Evolutionary conservation across 2,329 filamentous ascomycete species (phyloP).

Genomic region (Ceratocystis cubensis): DNA sequence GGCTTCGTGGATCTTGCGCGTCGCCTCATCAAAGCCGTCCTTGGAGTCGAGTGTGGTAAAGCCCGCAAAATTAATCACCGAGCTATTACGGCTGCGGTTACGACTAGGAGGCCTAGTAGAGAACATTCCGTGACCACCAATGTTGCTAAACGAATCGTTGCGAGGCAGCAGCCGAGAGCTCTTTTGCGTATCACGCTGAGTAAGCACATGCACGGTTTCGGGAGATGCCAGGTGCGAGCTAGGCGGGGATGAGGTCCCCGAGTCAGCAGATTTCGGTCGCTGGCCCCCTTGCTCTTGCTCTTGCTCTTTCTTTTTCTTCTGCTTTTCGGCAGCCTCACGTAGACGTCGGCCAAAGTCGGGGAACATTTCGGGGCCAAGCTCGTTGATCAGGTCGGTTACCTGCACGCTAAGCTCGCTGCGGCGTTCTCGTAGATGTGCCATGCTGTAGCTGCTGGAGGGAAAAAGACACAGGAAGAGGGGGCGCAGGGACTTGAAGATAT

Average conservation of each 20-base stretch:
- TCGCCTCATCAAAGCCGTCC: constrained; percentile 69
- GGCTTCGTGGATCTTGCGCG: constrained; percentile 67
- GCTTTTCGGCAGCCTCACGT: constrained; percentile 43
- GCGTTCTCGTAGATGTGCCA: constrained; percentile 61
- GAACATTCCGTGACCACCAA: constrained; percentile 79
- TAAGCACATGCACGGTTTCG: constrained; percentile 32
- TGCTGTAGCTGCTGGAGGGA: constrained; percentile 70
- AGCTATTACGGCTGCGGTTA: constrained; percentile 43
- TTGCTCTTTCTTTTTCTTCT: constrained; percentile 13
- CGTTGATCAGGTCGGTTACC: constrained; percentile 88
- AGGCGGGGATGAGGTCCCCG: constrained; percentile 21
- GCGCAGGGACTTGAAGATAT: constrained; percentile 87
- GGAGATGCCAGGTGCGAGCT: constrained; percentile 31
- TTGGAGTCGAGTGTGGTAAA: constrained; percentile 57
- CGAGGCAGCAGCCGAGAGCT: constrained; percentile 51
- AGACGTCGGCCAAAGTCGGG: constrained; percentile 80
- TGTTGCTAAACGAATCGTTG: constrained; percentile 89
- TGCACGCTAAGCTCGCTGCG: constrained; percentile 64
- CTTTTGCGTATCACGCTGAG: constrained; percentile 39
- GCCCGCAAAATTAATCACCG: constrained; percentile 27
- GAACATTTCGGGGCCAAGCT: constrained; percentile 88
- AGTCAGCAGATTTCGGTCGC: constrained; percentile 24
- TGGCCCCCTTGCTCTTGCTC: constrained; percentile 30
- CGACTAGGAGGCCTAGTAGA: constrained; percentile 76
- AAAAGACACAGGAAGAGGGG: constrained; percentile 76